Evolutionary conservation across 331 rosid genomes (phyloP).

Genomic region (Quercus lobata): DNA sequence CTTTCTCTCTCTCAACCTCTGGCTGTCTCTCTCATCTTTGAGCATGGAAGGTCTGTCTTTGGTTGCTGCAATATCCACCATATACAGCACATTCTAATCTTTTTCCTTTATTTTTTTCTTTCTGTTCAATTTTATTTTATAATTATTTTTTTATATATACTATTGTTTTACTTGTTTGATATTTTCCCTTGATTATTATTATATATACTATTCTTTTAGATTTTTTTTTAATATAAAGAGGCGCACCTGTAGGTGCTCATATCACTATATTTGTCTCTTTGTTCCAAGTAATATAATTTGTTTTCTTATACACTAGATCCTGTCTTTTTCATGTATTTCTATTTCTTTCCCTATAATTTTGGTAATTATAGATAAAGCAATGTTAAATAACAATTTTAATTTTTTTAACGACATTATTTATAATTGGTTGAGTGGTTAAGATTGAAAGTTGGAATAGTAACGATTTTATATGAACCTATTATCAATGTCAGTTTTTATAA

Average conservation of each 20-base stretch:
- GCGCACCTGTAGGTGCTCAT: slow-evolving; percentile 31
- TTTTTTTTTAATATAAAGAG: not conserved
- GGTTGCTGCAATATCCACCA: slow-evolving; percentile 40
- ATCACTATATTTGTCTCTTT: slow-evolving; percentile 23
- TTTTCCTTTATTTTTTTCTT: not conserved
- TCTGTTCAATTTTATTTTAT: not conserved
- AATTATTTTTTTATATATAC: not conserved
- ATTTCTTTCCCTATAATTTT: not conserved
- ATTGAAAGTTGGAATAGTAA: too few species aligned
- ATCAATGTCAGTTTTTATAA: too few species aligned
- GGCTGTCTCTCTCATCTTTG: slow-evolving; percentile 30
- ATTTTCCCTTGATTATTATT: not conserved
- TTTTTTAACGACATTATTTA: too few species aligned
- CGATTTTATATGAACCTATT: too few species aligned
- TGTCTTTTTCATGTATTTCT: slow-evolving; percentile 6
- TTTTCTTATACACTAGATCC: slow-evolving; percentile 1
- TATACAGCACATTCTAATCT: slow-evolving; percentile 21
- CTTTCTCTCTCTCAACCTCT: slow-evolving; percentile 31
- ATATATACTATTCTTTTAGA: not conserved
- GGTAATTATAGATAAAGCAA: not conserved
- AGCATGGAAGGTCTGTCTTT: slow-evolving; percentile 36
- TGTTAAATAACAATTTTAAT: too few species aligned
- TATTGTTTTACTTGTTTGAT: not conserved
- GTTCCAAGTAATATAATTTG: slow-evolving; percentile 8
- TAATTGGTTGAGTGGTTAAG: too few species aligned